phyloP scores from a whole-genome alignment of 139 green algal species.

The Chlamydomonas sp. region DNA sequence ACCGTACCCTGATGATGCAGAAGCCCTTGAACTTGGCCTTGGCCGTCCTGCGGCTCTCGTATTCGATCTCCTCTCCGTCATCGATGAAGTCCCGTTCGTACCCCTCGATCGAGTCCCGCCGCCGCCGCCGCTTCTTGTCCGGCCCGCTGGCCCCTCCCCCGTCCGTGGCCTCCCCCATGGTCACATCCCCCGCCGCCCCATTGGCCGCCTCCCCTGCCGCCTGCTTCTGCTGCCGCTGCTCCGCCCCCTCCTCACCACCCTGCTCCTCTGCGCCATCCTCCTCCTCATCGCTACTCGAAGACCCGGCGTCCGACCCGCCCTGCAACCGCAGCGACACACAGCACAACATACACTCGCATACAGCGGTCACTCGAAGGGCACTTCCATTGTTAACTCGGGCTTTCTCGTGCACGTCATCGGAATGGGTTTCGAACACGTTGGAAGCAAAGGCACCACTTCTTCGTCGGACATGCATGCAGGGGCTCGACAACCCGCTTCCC shows the following conservation, averaged over 20 bases:
- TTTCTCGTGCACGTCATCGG: no score
- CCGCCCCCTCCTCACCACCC: neutral
- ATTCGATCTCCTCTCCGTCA: conserved; percentile 14
- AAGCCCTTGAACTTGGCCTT: conserved; percentile 34
- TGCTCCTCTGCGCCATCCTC: neutral
- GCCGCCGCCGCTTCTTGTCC: neutral
- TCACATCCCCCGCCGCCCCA: neutral
- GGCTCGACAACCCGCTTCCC: no score
- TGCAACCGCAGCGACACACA: neutral
- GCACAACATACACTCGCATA: no score
- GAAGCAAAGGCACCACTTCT: no score
- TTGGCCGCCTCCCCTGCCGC: neutral
- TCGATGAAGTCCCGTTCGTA: conserved; percentile 39
- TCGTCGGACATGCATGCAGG: no score
- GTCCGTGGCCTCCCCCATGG: neutral
- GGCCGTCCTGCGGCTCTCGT: neutral
- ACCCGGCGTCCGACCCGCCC: no score
- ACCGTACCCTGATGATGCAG: conserved; percentile 15
- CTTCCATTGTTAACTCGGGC: no score
- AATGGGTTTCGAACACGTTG: no score
- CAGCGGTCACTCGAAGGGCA: no score
- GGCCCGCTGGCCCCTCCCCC: neutral
- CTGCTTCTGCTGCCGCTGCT: neutral
- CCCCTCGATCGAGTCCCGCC: neutral
- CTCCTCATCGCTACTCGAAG: neutral